phyloP scores from a whole-genome alignment of 2,329 filamentous ascomycete genomes.

The Scedosporium boydii region DNA sequence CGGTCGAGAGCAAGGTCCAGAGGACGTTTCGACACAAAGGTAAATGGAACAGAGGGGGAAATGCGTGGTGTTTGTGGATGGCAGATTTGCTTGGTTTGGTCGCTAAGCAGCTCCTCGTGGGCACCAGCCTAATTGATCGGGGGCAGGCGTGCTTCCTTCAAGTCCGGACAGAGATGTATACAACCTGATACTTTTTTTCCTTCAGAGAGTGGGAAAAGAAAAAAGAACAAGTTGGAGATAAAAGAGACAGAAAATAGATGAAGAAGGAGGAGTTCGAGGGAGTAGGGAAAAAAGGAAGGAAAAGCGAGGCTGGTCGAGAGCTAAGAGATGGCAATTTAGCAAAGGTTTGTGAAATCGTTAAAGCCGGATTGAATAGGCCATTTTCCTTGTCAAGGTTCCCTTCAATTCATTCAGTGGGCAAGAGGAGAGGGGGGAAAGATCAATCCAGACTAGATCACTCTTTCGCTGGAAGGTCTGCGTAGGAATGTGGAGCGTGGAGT shows the following conservation, averaged over 20 bases:
- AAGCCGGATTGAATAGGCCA: neutral
- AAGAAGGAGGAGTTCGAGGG: neutral
- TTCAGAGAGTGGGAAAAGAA: neutral
- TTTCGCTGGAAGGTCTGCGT: neutral
- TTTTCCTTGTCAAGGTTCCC: neutral
- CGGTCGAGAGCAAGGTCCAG: neutral
- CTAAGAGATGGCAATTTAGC: neutral
- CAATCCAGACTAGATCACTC: neutral
- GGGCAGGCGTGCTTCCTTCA: neutral
- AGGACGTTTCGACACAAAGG: neutral
- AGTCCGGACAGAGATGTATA: neutral
- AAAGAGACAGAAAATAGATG: neutral
- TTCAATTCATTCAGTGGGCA: neutral
- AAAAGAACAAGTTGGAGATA: neutral
- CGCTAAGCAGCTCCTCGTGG: neutral
- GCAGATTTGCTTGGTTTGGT: neutral
- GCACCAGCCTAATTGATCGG: neutral
- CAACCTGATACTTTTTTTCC: neutral
- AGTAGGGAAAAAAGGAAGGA: neutral
- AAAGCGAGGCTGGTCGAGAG: neutral
- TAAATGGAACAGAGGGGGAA: neutral
- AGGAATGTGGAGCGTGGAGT: conserved; percentile 6
- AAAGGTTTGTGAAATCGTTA: neutral
- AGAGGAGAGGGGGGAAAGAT: neutral
- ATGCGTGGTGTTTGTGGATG: neutral